Base-by-base conservation (phyloP, 345 rosid genomes). In the Carallia pectinifolia region DNA sequence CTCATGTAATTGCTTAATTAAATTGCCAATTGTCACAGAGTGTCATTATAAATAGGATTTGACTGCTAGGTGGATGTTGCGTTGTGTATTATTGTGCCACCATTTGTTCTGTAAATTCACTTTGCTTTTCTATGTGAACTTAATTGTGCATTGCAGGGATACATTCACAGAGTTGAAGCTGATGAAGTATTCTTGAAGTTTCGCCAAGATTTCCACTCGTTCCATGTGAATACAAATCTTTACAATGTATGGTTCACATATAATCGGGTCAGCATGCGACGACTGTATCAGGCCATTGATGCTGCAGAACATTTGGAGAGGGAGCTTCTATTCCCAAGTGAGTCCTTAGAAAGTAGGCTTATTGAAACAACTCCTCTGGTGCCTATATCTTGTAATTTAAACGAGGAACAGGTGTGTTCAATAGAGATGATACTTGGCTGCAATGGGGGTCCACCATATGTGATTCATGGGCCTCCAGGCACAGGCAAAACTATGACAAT, bases 391-490 rank as follows among this genome's bases (percentile, higher is more conserved):
- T 71, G 78, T 65, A 74, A 59, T 53, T 88, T 94, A 68, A 92
- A 94, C 13, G 89, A 90, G 71, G 98, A 94, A 85, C 98, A 94
- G 71, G 80, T 77, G 62, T 72, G 63, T 71, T 82, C 97, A 12
- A 68, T 91, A 50, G 86, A 90, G 79, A 88, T 82, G 95, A 82
- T 94, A 71, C 85, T 90, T 65, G 89, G 96, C 58, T 87, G 93
- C 80, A 84, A 77, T 76, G 96, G 97, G 72, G 93, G 85, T 65
- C 91, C 96, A 7, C 97, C 98, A 18, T 94, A 86, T 73, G 77
- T 91, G 72, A 89, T 94, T 72, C 80, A 86, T 63, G 98, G 98
- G 59, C 98, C 98, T 47, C 98, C 98, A 12, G 98, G 98, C 70
- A 94, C 98, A 3, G 98, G 97, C 53, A 94, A 94, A 83, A 94